A percentile compares a stretch with the other conserved stretches of the same genome.
phyloP scores from a whole-genome alignment of 1,139 yeast genomes.

The Debaryomyces sp. region DNA sequence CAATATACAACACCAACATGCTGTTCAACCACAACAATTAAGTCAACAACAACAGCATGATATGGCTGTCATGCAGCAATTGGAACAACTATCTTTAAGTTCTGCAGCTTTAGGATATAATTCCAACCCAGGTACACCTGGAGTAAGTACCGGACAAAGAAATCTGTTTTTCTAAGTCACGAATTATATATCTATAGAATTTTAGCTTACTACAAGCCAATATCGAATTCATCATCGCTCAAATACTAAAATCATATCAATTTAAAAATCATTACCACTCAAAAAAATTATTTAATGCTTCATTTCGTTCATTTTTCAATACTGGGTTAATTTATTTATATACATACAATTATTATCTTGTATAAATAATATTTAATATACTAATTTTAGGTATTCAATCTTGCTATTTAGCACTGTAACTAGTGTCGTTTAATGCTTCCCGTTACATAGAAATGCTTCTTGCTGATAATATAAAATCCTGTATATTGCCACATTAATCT shows the following conservation, averaged over 20 bases:
- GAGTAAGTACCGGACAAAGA: slow-evolving; percentile 21
- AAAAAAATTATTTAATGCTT: not conserved
- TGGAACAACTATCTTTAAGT: slow-evolving; percentile 50
- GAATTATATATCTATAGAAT: not conserved
- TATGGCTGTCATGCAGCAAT: slow-evolving; percentile 47
- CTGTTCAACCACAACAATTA: slow-evolving; percentile 11
- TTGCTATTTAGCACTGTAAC: not conserved
- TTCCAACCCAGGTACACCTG: slow-evolving; percentile 49
- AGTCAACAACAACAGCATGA: slow-evolving; percentile 27
- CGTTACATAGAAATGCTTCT: not conserved
- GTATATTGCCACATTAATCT: not conserved
- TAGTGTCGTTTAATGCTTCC: not conserved
- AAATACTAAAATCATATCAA: not conserved
- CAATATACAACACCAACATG: slow-evolving; percentile 9
- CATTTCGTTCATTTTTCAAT: not conserved
- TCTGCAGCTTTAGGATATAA: slow-evolving; percentile 54
- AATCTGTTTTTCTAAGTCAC: slow-evolving; percentile 21
- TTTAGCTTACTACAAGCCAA: not conserved
- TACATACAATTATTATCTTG: slow-evolving; percentile 3
- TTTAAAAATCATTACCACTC: not conserved
- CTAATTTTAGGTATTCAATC: slow-evolving; percentile 1
- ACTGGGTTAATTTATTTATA: slow-evolving; percentile 2
- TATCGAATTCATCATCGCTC: not conserved
- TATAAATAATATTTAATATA: slow-evolving; percentile 7
- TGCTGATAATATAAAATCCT: not conserved